Conservation (phyloP, 306 rosid species). For the Vigna nakashimae region DNA sequence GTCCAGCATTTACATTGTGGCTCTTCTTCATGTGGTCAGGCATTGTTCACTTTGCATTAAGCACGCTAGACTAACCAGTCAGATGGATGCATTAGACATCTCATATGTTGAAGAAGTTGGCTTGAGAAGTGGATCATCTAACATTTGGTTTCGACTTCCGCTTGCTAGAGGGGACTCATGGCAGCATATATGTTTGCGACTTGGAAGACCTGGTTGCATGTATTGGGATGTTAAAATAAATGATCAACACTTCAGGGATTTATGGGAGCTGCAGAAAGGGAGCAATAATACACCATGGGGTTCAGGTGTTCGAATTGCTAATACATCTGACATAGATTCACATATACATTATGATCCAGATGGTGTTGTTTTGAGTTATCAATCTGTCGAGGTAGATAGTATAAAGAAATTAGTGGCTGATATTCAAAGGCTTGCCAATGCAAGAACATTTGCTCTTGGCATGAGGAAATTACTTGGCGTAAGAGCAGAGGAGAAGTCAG, state of each 20-base stretch:
- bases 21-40: conserved; percentile 94
- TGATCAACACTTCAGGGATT: conserved; percentile 94
- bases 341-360: conserved; percentile 96
- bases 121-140: conserved; percentile 79
- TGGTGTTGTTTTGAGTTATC: conserved; percentile 95
- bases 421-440: conserved; percentile 93
- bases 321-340: conserved; percentile 93
- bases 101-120: conserved; percentile 97
- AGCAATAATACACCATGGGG: conserved; percentile 87
- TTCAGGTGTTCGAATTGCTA: conserved; percentile 94
- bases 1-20: conserved; percentile 85
- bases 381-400: conserved; percentile 91
- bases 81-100: conserved; percentile 93
- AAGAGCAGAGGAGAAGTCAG: conserved; percentile 79
- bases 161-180: conserved; percentile 89
- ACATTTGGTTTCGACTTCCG: conserved; percentile 97
- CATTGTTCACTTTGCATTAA: conserved; percentile 92
- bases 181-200: conserved; percentile 93
- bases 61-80: conserved; percentile 95
- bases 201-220: conserved; percentile 98
- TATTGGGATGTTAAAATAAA: conserved; percentile 97
- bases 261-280: conserved; percentile 99
- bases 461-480: conserved; percentile 93
- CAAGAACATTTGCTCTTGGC: conserved; percentile 94
- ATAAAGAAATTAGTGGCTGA: conserved; percentile 91